Evolutionary conservation across 2,329 filamentous ascomycete genomes (phyloP).

Genomic region (Alternaria panax): DNA sequence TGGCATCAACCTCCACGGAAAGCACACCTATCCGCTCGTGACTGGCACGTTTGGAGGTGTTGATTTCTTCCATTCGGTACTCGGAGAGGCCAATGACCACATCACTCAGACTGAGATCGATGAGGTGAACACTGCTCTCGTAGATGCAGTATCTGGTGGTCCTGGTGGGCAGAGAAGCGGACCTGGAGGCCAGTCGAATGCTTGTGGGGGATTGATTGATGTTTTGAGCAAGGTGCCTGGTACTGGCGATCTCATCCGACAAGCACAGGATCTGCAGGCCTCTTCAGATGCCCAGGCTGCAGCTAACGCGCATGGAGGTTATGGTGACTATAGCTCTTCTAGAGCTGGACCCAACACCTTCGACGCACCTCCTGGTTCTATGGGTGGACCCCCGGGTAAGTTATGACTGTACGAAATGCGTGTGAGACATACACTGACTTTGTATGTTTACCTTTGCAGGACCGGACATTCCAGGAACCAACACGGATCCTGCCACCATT

Average conservation of each 20-base stretch:
- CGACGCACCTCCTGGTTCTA: conserved; percentile 54
- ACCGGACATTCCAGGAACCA: conserved; percentile 74
- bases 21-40: conserved; percentile 60
- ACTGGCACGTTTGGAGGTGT: conserved; percentile 64
- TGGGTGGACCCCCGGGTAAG: conserved; percentile 46
- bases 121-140: conserved; percentile 55
- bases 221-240: conserved; percentile 78
- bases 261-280: conserved; percentile 57
- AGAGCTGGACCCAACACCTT: conserved; percentile 47
- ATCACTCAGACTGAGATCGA: conserved; percentile 59
- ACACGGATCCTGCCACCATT: conserved; percentile 68
- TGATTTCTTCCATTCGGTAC: conserved; percentile 59
- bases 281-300: conserved; percentile 58
- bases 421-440: neutral
- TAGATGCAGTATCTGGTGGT: conserved; percentile 45
- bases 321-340: conserved; percentile 50
- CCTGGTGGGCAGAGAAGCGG: conserved; percentile 34
- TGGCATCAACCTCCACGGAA: conserved; percentile 56
- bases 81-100: conserved; percentile 60
- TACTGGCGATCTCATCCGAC: conserved; percentile 55
- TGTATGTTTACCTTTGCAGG: conserved; percentile 38
- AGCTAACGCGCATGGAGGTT: conserved; percentile 52
- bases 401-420: neutral
- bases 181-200: conserved; percentile 40
- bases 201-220: conserved; percentile 64